phyloP scores from a whole-genome alignment of 1,284 basidiomycete species.

The Melanopsichium pennsylvanicum region DNA sequence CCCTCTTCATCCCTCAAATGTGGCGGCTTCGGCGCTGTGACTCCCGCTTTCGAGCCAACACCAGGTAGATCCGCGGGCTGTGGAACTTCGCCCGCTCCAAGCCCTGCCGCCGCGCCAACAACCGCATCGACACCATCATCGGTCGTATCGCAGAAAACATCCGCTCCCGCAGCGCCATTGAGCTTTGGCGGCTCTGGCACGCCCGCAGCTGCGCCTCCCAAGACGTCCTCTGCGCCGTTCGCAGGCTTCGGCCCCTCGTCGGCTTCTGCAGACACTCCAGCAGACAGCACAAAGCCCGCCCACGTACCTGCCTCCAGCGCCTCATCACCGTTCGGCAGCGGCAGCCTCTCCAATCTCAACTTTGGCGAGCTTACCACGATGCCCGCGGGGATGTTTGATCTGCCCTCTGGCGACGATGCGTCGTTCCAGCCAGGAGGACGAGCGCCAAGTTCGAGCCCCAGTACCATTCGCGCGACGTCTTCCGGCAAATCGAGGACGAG shows the following conservation, averaged over 20 bases:
- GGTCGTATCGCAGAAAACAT: not conserved
- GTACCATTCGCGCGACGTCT: slow-evolving; percentile 15
- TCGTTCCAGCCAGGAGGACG: slow-evolving; percentile 41
- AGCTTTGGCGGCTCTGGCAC: slow-evolving; percentile 10
- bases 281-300: slow-evolving; percentile 3
- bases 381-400: slow-evolving; percentile 37
- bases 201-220: slow-evolving; percentile 2
- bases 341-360: slow-evolving; percentile 11
- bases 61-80: slow-evolving; percentile 7
- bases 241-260: slow-evolving; percentile 7
- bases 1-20: not conserved
- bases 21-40: slow-evolving; percentile 3
- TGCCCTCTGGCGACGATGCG: slow-evolving; percentile 23
- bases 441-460: slow-evolving; percentile 24
- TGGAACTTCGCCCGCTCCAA: not conserved
- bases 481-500: slow-evolving; percentile 25
- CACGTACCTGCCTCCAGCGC: slow-evolving; percentile 1
- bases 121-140: not conserved
- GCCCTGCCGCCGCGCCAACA: slow-evolving; percentile 2
- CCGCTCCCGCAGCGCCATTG: not conserved
- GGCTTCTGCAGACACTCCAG: not conserved
- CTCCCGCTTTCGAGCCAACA: slow-evolving; percentile 8
- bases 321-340: slow-evolving; percentile 21
- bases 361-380: slow-evolving; percentile 30
- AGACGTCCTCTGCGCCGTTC: slow-evolving; percentile 9